Percentiles rank a stretch among this genome's conserved stretches.
These are phyloP conservation scores for Petunia secreta DNA, from an alignment of 257 asterid genomes.

Conservation along the genomic window DNA sequence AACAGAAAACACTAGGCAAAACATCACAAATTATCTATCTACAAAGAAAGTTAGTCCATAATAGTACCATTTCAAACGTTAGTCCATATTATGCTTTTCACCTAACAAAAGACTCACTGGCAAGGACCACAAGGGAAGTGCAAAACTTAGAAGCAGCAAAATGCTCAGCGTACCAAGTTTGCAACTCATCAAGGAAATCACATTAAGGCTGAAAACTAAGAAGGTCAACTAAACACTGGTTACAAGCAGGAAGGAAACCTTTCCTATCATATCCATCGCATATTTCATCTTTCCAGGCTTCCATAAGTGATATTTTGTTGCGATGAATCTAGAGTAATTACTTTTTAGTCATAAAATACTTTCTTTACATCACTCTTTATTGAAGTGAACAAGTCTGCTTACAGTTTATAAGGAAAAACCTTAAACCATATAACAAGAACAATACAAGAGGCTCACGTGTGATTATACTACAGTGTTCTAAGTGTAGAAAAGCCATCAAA, in stretches of 20 bases:
- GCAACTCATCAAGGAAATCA: background rate
- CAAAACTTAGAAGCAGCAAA: background rate
- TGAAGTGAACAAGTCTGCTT: background rate
- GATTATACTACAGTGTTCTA: background rate
- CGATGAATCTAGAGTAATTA: background rate
- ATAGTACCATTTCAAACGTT: background rate
- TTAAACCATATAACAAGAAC: background rate
- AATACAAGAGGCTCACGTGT: background rate
- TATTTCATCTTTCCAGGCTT: background rate
- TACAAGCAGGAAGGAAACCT: background rate
- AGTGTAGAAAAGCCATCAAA: background rate
- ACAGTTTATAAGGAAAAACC: background rate
- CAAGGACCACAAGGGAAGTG: constrained; percentile 10
- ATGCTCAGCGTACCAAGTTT: background rate
- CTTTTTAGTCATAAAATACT: background rate
- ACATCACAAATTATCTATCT: background rate
- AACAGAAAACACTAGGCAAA: background rate
- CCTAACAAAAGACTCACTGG: background rate
- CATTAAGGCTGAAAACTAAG: background rate
- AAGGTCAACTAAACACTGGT: background rate
- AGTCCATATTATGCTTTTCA: background rate
- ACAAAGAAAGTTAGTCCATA: background rate
- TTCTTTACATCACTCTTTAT: background rate
- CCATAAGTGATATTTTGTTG: background rate
- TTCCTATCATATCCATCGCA: background rate